Evolutionary conservation across 2,329 filamentous ascomycete genomes (phyloP).

Genomic region (Trichoderma atrobrunneum): DNA sequence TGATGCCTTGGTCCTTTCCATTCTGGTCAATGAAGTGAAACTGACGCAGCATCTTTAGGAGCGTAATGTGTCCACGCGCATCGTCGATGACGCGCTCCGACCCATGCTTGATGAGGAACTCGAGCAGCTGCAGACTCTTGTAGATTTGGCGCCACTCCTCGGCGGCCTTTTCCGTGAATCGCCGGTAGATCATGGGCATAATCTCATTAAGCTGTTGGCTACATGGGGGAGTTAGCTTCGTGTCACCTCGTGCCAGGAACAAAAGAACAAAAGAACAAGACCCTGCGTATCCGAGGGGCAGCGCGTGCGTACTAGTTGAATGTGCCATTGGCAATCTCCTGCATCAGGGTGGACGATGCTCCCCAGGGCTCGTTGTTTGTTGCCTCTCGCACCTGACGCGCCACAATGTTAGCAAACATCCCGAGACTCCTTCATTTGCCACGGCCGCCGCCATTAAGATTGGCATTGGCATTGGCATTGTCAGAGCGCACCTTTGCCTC

Average conservation of each 20-base stretch:
- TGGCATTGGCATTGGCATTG: constrained; percentile 17
- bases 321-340: constrained; percentile 96
- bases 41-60: constrained; percentile 96
- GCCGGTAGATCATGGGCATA: constrained; percentile 99
- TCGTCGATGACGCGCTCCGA: constrained; percentile 97
- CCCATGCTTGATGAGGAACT: constrained; percentile 96
- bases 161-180: constrained; percentile 96
- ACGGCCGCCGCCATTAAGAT: not conserved
- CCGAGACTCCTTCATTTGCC: not conserved
- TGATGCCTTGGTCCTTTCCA: constrained; percentile 97
- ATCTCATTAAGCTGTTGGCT: constrained; percentile 88
- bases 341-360: constrained; percentile 78
- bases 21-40: constrained; percentile 97
- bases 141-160: constrained; percentile 99
- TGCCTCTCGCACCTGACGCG: constrained; percentile 79
- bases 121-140: constrained; percentile 93
- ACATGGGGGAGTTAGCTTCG: not conserved
- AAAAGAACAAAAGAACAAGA: not conserved
- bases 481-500: constrained; percentile 58
- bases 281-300: not conserved
- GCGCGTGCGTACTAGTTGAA: constrained; percentile 81
- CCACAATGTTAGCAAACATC: not conserved
- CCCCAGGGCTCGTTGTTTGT: constrained; percentile 99
- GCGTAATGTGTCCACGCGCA: constrained; percentile 87
- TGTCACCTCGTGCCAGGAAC: not conserved